phyloP scores from a whole-genome alignment of 2,329 filamentous ascomycete genomes.

The Trichoderma semiorbis region DNA sequence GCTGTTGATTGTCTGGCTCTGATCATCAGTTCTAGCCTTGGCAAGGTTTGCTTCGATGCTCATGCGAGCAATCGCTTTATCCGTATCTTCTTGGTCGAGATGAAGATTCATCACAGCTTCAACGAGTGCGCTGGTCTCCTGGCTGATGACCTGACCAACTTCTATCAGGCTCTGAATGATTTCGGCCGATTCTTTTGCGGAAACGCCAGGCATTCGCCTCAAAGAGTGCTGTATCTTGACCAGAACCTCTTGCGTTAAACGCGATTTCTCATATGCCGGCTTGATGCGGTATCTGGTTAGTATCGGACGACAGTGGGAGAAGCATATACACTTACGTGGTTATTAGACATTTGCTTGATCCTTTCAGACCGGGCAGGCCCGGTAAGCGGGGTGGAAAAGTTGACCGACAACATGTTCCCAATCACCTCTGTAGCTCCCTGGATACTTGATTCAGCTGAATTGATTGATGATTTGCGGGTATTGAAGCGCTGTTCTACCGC shows the following conservation, averaged over 20 bases:
- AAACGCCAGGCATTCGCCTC: constrained; percentile 39
- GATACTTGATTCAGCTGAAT: background rate
- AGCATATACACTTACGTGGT: constrained; percentile 32
- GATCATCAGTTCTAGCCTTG: constrained; percentile 34
- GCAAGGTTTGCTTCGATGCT: constrained; percentile 37
- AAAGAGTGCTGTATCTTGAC: constrained; percentile 38
- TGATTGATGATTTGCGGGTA: background rate
- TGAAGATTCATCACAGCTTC: constrained; percentile 37
- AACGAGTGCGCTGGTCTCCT: constrained; percentile 39
- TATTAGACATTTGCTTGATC: constrained; percentile 38
- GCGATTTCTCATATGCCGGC: constrained; percentile 35
- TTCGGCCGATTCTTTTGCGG: constrained; percentile 33
- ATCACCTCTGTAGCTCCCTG: background rate
- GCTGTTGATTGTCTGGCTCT: constrained; percentile 31
- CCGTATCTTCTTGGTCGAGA: constrained; percentile 38
- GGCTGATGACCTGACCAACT: constrained; percentile 36
- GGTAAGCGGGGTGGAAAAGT: constrained; percentile 39
- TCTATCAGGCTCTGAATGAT: constrained; percentile 36
- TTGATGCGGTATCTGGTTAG: constrained; percentile 17
- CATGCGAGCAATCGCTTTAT: constrained; percentile 38
- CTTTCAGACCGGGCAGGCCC: constrained; percentile 35
- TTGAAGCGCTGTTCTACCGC: background rate
- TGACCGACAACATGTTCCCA: constrained; percentile 35
- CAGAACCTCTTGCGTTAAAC: constrained; percentile 35
- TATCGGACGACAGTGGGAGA: background rate